Evolutionary conservation across 352 stramenopile species (phyloP), one percentile per base, ranked within the genome.

Genomic region (Aphanomyces astaci): DNA sequence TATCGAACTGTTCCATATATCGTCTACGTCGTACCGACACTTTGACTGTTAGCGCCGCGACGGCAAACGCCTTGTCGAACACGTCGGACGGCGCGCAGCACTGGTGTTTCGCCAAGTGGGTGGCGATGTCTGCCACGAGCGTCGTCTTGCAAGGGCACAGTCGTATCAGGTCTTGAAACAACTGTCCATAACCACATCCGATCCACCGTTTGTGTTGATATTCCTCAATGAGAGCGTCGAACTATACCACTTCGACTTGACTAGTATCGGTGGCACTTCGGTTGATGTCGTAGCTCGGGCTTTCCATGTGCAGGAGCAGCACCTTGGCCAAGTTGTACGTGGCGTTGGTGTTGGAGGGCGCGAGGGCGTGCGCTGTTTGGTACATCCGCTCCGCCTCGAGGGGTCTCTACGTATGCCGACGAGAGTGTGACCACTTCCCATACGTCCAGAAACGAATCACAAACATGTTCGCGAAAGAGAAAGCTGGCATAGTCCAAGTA

Each of bases 251-350:
- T 49, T 65, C 56, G 9, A 65, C 31, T 10, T 52, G 31, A 11
- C 22, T 2, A 27, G 30, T 24, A 19, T 65, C 56, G 10, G 22
- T 15, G 22, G 32, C 32, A 24, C 56, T 48, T 7, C 33, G 17
- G 54, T 63, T 45, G 30, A 63, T 48, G 36, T 63, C 54, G 36
- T 63, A 63, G 31, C 17, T 49, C 7, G 54, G 30, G 30, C 54
- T 45, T 36, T 45, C 30, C 56, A 65, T 65, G 36, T 53, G 46
- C 24, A 52, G 24, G 19, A 59, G 51, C 5, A 59, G 2, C 25
- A 59, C 51, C 30, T 59, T 59, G 24, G 17, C 24, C 19, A 32
- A 32, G 13, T 59, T 59, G 51, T 59, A 59, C 51, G 24, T 28
- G 25, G 30, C 17, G n/a, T 22, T 39, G 11, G 51, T 17, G 51